phyloP scores from a whole-genome alignment of 2,329 filamentous ascomycete species.

The Apiospora saccharicola region DNA sequence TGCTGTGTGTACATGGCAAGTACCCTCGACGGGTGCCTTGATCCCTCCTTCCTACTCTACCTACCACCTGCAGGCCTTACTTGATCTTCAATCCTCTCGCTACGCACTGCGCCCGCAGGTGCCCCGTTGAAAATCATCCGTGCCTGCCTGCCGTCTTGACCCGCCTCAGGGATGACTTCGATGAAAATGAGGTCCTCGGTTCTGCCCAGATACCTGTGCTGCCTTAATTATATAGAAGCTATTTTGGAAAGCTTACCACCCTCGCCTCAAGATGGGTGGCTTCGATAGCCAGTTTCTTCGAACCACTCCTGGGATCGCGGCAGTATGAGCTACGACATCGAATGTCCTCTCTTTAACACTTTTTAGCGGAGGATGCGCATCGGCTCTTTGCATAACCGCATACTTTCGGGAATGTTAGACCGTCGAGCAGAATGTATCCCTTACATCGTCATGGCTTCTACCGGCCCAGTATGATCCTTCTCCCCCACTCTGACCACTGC shows the following conservation, averaged over 20 bases:
- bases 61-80: not conserved
- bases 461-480: not conserved
- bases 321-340: not conserved
- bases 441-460: not conserved
- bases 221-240: not conserved
- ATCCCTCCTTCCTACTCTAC: not conserved
- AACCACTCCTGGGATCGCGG: not conserved
- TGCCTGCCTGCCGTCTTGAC: not conserved
- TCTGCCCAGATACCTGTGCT: not conserved
- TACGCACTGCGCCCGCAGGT: not conserved
- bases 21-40: not conserved
- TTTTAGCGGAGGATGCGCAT: not conserved
- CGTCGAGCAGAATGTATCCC: not conserved
- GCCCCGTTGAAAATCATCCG: not conserved
- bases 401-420: not conserved
- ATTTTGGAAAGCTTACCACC: not conserved
- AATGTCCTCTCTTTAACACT: not conserved
- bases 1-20: not conserved
- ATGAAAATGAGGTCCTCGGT: not conserved
- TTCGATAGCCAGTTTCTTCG: not conserved
- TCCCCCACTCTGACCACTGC: not conserved
- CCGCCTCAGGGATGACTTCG: not conserved
- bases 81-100: slow-evolving; percentile 4
- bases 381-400: slow-evolving; percentile 12
- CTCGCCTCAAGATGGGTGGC: not conserved